Evolutionary conservation across 257 asterid species (phyloP).

Genomic region (Penstemon eatonii): DNA sequence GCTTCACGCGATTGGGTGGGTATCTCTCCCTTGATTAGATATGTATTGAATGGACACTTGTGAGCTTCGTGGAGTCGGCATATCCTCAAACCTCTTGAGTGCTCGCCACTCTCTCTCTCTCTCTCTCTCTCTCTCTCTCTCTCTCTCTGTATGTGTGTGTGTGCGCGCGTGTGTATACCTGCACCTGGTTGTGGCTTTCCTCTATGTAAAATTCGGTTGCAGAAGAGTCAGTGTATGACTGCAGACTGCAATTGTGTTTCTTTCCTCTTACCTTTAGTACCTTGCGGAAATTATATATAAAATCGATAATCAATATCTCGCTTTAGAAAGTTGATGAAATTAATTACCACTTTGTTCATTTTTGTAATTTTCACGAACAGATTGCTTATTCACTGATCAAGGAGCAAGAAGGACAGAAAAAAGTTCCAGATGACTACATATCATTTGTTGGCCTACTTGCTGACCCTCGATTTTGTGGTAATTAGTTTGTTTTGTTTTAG

Average conservation of each 20-base stretch:
- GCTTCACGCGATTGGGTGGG: neutral
- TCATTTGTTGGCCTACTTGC: conserved; percentile 95
- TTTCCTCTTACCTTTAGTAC: neutral
- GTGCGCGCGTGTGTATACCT: conserved; percentile 11
- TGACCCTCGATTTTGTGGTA: conserved; percentile 91
- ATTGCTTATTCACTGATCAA: conserved; percentile 88
- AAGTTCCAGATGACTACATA: conserved; percentile 71
- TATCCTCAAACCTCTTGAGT: too few species aligned
- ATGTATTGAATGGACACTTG: conserved; percentile 8
- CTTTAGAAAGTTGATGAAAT: neutral
- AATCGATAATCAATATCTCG: neutral
- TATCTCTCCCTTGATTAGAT: conserved; percentile 7
- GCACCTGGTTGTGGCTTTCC: too few species aligned
- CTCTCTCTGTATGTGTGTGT: too few species aligned
- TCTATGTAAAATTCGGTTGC: conserved; percentile 13
- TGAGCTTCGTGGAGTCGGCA: conserved; percentile 6
- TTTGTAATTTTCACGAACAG: conserved; percentile 41
- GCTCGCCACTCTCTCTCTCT: too few species aligned
- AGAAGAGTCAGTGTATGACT: neutral
- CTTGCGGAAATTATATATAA: conserved; percentile 17
- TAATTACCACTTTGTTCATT: neutral
- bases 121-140: too few species aligned
- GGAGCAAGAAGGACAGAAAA: conserved; percentile 86
- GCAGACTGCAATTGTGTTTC: too few species aligned
- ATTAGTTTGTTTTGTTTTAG: conserved; percentile 23